Base-by-base conservation (phyloP, 495 filamentous ascomycete species). In the Hypomontagnella submonticulosa region DNA sequence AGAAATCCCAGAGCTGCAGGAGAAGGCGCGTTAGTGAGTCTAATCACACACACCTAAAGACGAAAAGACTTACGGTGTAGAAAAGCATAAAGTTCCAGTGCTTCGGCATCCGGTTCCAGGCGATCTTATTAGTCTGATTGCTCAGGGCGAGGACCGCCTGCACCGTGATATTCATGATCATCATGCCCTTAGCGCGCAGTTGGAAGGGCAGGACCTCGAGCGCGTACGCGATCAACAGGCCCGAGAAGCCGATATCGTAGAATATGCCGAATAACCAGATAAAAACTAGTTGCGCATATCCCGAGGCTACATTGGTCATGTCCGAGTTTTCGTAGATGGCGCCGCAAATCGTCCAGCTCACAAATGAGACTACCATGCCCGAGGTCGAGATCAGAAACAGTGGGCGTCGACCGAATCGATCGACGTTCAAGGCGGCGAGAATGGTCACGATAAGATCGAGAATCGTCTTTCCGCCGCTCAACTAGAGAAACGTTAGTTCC, bases 171-270 rank as follows among this genome's bases (percentile, higher is more conserved):
- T 85, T 84, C 73, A 86, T 84, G 50, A 86, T 77, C 73, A 89
- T 87, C 78, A 90, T 85, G 40, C 88, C 88, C 79, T 90, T 92
- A 40, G 88, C 87, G 13, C 88, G 84, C 57, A 90, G 79, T 43
- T 84, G 82, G 77, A 87, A 92, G 0, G 88, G 88, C 10, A 89
- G 76, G 33, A 91, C 85, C 76, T 90, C 89, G 23, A 88, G 79
- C 0, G 85, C 83, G 63, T 89, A 89, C 27, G 87, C 85, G 47
- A 89, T 83, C 30, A 90, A 77, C 52, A 90, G 75, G 42, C 87
- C 85, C 2, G 85, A 86, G 73, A 85, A 87, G 47, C 82, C 82
- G 51, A 87, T 83, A 60, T 85, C 82, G 72, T 88, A 89, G 60
- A 80, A 85, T 65, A 85, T 77, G 23, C 83, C 80, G 72, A 88